Percentiles rank a stretch among this genome's conserved stretches.
Conservation (phyloP, 345 rosid species). For the Diplotaxis tenuifolia region DNA sequence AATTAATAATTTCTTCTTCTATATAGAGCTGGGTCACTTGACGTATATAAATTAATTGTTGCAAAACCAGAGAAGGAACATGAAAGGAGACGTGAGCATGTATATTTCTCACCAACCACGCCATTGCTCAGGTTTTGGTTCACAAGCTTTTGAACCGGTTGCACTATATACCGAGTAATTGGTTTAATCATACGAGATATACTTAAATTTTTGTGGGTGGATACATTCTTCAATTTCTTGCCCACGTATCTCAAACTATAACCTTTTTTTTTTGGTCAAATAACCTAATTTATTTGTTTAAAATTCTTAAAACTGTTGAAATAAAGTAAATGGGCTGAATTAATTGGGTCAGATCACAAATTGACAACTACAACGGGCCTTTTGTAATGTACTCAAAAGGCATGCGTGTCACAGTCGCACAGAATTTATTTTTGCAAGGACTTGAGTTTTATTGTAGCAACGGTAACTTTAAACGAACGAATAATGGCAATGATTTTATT, state of each 20-base stretch:
- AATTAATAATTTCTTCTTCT: background rate
- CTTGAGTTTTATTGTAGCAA: background rate
- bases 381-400: background rate
- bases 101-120: background rate
- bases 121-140: background rate
- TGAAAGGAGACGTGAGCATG: background rate
- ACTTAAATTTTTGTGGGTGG: background rate
- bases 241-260: too few species aligned
- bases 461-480: background rate
- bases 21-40: background rate
- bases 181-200: background rate
- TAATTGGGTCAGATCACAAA: background rate
- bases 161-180: background rate
- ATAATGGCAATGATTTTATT: constrained; percentile 19
- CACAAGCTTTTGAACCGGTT: background rate
- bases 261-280: too few species aligned
- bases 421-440: background rate
- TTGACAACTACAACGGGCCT: constrained; percentile 2
- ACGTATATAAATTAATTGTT: background rate
- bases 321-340: background rate
- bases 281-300: background rate
- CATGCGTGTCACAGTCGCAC: background rate
- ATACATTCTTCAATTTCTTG: background rate
- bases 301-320: too few species aligned
- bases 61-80: background rate